A percentile compares a stretch with the other conserved stretches of the same genome.
Evolutionary conservation across 148 eudicot genomes (phyloP).

Genomic region (Bassia scoparia): DNA sequence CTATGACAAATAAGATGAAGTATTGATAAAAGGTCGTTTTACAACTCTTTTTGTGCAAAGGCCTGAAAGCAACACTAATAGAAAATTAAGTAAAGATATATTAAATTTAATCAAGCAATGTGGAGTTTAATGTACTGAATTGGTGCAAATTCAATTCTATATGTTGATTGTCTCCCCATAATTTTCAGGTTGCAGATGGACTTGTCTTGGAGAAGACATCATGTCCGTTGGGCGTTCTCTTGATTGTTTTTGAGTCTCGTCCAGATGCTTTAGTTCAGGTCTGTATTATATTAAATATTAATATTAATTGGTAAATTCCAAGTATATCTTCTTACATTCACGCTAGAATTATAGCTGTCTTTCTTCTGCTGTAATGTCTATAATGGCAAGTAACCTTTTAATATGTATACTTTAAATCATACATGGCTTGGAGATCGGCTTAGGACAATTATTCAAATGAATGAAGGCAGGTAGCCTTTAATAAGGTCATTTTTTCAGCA

Average conservation of each 20-base stretch:
- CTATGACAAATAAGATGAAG: no score
- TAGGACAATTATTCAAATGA: no score
- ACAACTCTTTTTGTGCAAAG: no score
- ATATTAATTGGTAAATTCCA: not conserved
- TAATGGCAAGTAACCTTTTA: not conserved
- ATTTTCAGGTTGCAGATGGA: constrained; percentile 68
- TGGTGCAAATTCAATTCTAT: not conserved
- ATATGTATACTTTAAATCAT: not conserved
- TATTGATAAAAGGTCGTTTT: no score
- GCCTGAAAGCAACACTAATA: no score
- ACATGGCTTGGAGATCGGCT: not conserved
- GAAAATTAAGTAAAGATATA: no score
- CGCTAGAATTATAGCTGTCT: not conserved
- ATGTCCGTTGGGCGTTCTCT: constrained; percentile 88
- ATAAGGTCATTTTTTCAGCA: not conserved
- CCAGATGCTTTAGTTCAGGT: constrained; percentile 99
- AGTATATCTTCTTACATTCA: not conserved
- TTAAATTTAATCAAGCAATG: not conserved
- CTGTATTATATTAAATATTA: not conserved
- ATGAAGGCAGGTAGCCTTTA: no score
- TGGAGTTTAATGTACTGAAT: not conserved
- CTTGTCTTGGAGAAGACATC: constrained; percentile 78
- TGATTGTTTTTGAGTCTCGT: constrained; percentile 92
- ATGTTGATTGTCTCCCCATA: constrained; percentile 13
- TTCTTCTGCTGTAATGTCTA: not conserved